Evolutionary conservation across 495 filamentous ascomycete genomes (phyloP), one percentile per base, ranked within the genome.

Genomic region (Lineolata rhizophorae): DNA sequence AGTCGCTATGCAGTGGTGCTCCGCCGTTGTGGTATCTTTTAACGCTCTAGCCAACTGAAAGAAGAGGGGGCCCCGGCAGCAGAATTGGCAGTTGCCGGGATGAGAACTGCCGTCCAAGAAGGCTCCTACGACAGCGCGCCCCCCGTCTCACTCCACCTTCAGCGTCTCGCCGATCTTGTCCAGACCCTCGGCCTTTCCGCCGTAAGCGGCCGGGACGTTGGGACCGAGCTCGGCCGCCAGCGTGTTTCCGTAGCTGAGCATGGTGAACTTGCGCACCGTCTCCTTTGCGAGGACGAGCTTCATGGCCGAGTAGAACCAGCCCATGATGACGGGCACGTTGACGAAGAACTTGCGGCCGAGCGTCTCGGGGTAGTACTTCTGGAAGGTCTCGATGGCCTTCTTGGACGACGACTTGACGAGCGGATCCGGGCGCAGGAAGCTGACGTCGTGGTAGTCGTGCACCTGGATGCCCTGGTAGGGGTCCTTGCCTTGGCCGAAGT

Each of bases 261-360:
- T 74, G 36, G 74, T 72, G 53, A 91, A 79, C 56, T 91, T 90
- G 60, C 73, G 76, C 41, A 73, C 61, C 2, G 79, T 91, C 52
- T 81, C 79, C 42, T 66, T 59, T 35, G 70, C 67, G 27, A 87
- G 53, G 45, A 93, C 65, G 14, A 79, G 50, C 62, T 82, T 90
- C 59, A 90, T 76, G 32, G 72, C 59, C 18, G 53, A 53, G 47
- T 75, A 92, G 48, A 91, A 61, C 67, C 82, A 91, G 29, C 75
- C 73, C 82, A 90, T 91, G 44, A 91, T 56, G 32, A 67, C 49
- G 0, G 83, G 82, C 4, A 91, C 77, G 37, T 92, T 92, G 54
- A 91, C 73, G 46, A 93, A 92, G 64, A 76, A 87, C 60, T 91
- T 93, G 51, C 81, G 65, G 34, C 72, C 70, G 18, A 92, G 62